Base-by-base conservation (phyloP, 352 stramenopile genomes). In the Globisporangium alternatum region DNA sequence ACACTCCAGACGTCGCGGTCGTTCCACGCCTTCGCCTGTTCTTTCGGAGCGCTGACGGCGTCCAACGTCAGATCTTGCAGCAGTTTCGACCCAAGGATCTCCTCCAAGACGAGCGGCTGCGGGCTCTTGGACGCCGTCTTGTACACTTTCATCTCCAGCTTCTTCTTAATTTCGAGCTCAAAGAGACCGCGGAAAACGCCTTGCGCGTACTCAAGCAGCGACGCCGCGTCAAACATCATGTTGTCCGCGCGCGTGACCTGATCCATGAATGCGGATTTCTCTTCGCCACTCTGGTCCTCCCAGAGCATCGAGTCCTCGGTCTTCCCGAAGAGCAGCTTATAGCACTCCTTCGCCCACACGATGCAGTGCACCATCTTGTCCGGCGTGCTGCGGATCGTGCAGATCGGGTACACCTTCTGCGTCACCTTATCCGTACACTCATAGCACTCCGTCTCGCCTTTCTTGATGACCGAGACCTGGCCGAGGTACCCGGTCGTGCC, bases 291-390 rank as follows among this genome's bases (percentile, higher is more conserved):
- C 3, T 83, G 81, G 62, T 90, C 85, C 60, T 97, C 89, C 82
- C 90, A 99, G 4, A 99, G 82, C 96, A 99, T 99, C 41, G 93
- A 95, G 66, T 96, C 88, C 28, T 81, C 76, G 21, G 65, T 83
- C 60, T 95, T 93, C 31, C 86, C 88, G 54, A 96, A 96, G 2
- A 96, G 68, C 51, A 96, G 71, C 69, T 96, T 96, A 73, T 93
- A 96, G 69, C 83, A 96, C 68, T 96, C 88, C 56, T 96, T 96
- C 43, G 96, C 96, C 98, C 98, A 99, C 31, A 99, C 98, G 67
- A 99, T 99, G 75, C 97, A 99, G 80, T 99, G 98, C 31, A 99
- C 98, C 63, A 98, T 98, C 82, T 99, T 99, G 73, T 97, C 96
- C 0, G 98, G 98, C 17, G 98, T 99, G 49, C 87, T 97, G 70